Base-by-base conservation (phyloP, 345 rosid genomes). In the Citropsis articulata region DNA sequence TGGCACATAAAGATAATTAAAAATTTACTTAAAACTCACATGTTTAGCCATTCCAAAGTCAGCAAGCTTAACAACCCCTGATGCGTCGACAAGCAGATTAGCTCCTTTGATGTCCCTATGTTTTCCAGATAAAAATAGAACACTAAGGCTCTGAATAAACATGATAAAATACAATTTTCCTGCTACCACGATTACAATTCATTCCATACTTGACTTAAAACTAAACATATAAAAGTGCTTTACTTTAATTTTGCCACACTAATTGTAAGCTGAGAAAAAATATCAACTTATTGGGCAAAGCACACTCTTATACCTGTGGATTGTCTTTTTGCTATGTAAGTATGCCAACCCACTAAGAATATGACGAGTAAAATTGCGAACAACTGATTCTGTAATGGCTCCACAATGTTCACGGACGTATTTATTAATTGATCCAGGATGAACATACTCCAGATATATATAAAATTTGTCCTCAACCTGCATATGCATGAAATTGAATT, bases 1-100 rank as follows among this genome's bases (percentile, higher is more conserved):
- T 50, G 33, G 31, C 5, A 63, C 10, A 56, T 3, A 36, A 62
- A 66, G 30, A 60, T 13, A n/a, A 40, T 42, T 9, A 45, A 68
- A 33, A 33, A 57, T 19, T 30, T 75, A 50, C 13, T 18, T 70
- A 19, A 45, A 66, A 85, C 95, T 91, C 82, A 96, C 99, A 78
- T 89, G 99, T 86, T 96, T 96, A 53, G 99, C 92, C 99, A 91
- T 96, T 84, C 99, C 99, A 82, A 96, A 96, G 80, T 94, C 98
- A 12, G 97, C 97, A 72, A 96, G 97, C 87, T 96, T 96, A 69
- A 96, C 98, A 56, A 92, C 94, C 25, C 99, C 99, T 72, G 81
- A 87, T 76, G 99, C 97, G 88, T 96, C 95, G 68, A 96, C 99
- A 72, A 96, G 99, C 81, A 96, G 88, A 87, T 96, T 94, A 74